Conservation (phyloP, 306 rosid species). For the Medicago ruthenica region DNA sequence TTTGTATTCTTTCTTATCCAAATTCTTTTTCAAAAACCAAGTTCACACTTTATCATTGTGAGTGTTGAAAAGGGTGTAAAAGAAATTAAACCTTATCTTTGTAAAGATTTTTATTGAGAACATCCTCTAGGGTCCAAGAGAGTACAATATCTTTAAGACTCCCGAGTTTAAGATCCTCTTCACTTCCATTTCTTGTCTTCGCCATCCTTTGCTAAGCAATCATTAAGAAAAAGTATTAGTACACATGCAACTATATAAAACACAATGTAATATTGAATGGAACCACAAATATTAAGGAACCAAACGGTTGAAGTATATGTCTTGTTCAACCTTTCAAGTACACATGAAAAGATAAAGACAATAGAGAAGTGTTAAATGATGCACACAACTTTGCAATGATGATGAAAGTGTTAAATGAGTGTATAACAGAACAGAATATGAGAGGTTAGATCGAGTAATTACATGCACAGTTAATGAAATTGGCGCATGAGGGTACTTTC, state of each 20-base stretch:
- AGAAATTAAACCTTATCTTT: constrained; percentile 5
- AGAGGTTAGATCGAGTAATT: no score
- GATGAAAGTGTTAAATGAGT: no score
- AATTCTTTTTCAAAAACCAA: no score
- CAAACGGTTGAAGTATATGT: background rate
- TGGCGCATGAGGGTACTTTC: no score
- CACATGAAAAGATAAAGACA: no score
- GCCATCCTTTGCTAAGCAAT: background rate
- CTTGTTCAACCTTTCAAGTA: no score
- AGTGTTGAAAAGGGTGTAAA: background rate
- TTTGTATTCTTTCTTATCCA: no score
- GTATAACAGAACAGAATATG: no score
- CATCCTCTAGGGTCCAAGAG: constrained; percentile 6
- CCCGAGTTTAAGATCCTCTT: background rate
- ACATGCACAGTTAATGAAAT: no score
- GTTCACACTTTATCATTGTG: no score
- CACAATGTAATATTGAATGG: background rate
- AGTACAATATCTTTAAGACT: constrained; percentile 2
- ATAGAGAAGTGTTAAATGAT: no score
- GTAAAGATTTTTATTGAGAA: constrained; percentile 15
- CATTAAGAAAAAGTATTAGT: background rate
- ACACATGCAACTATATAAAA: background rate
- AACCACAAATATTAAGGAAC: background rate
- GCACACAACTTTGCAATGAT: no score
- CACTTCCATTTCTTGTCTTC: background rate